Base-by-base conservation (phyloP, 129 eudicot species). In the Flaveria brownii region DNA sequence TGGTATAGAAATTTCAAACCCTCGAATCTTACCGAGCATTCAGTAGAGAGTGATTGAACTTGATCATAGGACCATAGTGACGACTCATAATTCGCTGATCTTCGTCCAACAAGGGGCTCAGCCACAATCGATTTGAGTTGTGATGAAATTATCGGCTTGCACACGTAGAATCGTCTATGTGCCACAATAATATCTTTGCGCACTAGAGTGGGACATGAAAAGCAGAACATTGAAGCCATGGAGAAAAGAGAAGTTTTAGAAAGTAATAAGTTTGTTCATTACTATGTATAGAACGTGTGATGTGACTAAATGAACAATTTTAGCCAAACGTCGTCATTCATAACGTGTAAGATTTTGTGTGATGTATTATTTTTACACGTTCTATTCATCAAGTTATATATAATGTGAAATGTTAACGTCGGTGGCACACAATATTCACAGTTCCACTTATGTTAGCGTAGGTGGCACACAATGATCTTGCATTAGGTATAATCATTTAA, bases 21-120 rank as follows among this genome's bases (percentile, higher is more conserved):
- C 9, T 4, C 4, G 2, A 39, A 13, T 11, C 68, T 39, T 73
- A 56, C 77, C 16, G 20, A 36, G 52, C 41, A 13, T 73, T 39
- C 41, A 12, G 68, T 73, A 39, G 54, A 10, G 36, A 56, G 54
- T 41, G 77, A 73, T 57, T 73, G 77, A 56, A 73, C 41, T 13
- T 20, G 39, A 39, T 73, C 77, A 39, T 49, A 56, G 2, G 77
- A 56, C 77, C 77, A 73, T 56, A 39, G 6, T 12, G 68, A 55
- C 1, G 77, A 62, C 54, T 55, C 12, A 73, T 73, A 73, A 22
- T 56, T 73, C 57, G 77, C 77, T 73, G 77, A 36, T 11, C 77
- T 30, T 39, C 77, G 43, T n/a, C 1, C 30, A 51, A 30, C 64
- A 10, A 50, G 69, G 33, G 39, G 73, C 47, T 33, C 66, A 12